phyloP scores from a whole-genome alignment of 2,329 filamentous ascomycete species.

The Ophiosphaerella korrae region DNA sequence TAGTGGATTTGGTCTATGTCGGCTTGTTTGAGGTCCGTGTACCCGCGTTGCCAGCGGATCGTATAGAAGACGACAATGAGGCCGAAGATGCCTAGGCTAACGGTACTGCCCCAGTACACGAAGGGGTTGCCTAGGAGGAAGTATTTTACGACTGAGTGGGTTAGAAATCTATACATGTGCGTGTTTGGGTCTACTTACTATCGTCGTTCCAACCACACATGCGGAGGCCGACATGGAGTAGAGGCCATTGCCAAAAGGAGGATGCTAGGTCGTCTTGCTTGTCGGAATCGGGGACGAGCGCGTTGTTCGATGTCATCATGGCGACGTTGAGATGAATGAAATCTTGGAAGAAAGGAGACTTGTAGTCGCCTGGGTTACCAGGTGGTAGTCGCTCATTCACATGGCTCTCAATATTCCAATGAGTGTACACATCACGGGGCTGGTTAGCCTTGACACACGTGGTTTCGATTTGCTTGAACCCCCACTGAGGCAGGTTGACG shows the following conservation, averaged over 20 bases:
- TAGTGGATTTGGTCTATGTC: constrained; percentile 97
- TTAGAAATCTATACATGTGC: constrained; percentile 13
- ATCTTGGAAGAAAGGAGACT: constrained; percentile 95
- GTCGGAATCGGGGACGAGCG: constrained; percentile 93
- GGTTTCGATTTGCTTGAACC: constrained; percentile 99
- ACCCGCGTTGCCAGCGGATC: constrained; percentile 95
- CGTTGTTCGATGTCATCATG: constrained; percentile 99
- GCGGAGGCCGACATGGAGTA: constrained; percentile 90
- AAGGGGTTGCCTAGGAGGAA: constrained; percentile 96
- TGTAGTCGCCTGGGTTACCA: constrained; percentile 88
- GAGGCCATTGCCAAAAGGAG: constrained; percentile 97
- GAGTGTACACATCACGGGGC: constrained; percentile 89
- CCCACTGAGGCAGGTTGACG: constrained; percentile 96
- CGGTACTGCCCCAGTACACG: constrained; percentile 93
- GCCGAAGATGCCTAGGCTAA: constrained; percentile 73
- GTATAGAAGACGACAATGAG: constrained; percentile 81
- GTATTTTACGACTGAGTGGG: constrained; percentile 76
- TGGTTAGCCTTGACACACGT: constrained; percentile 94
- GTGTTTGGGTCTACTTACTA: constrained; percentile 48
- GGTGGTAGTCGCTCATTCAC: constrained; percentile 89
- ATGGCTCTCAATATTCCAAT: constrained; percentile 98
- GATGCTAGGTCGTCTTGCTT: constrained; percentile 99
- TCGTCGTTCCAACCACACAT: constrained; percentile 99
- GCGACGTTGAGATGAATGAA: constrained; percentile 98
- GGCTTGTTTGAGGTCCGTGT: constrained; percentile 74